Base-by-base conservation (phyloP, 2,329 filamentous ascomycete species). In the Fusarium mangiferae region DNA sequence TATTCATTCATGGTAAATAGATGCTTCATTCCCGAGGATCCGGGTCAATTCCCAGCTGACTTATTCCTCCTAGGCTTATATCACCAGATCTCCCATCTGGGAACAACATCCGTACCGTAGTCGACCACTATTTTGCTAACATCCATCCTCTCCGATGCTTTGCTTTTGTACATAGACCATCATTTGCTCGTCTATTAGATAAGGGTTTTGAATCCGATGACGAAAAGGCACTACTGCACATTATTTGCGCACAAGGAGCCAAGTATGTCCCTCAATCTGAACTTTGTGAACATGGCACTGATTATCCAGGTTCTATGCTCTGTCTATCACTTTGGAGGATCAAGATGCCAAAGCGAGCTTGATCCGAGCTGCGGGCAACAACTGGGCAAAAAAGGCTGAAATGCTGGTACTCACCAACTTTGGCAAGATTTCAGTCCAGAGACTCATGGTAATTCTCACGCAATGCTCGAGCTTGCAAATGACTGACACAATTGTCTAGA, bases 81-180 rank as follows among this genome's bases (percentile, higher is more conserved):
- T 79, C 81, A 11, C 70, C 80, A 22, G 80, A 77, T 17, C 79
- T 83, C 10, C 82, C 82, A 17, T 75, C 79, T 15, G 60, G 69
- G n/a, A 79, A 80, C 58, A 81, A 82, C 48, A 78, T 83, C 28
- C 82, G 82, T 20, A 78, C 78, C 1, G 78, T 83, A 7, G 80
- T 83, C 30, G 82, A 83, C 51, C 82, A 82, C 66, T 83, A 83
- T 63, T 83, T 83, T 70, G 75, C 81, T 66, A 83, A 83, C 36
- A 75, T 83, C 9, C 86, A 83, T 57, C 81, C 82, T n/a, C 78
- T 83, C 9, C 80, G 82, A 26, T 83, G 82, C 68, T 83, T 83
- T 60, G 81, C 82, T 22, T 83, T 83, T 78, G 81, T 83, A 24
- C 82, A 83, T 58, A 82, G 83, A 56, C 82, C 82, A 8, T 83